Percentiles rank a stretch among this genome's conserved stretches.
phyloP scores from a whole-genome alignment of 2,329 filamentous ascomycete genomes.

The Apiospora rasikravindrae region DNA sequence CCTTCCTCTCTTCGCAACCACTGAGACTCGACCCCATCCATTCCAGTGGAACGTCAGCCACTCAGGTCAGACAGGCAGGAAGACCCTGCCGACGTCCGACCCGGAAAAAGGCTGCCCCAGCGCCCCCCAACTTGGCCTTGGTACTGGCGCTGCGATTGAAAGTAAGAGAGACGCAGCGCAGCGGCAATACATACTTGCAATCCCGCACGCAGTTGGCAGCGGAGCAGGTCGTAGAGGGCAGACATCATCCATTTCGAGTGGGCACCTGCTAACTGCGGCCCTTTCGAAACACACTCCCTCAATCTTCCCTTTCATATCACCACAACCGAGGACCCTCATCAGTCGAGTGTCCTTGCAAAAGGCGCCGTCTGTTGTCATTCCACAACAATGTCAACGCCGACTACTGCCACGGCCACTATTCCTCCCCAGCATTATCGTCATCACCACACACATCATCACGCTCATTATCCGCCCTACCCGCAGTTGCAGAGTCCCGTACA shows the following conservation, averaged over 20 bases:
- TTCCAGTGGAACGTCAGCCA: constrained; percentile 12
- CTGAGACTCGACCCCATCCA: constrained; percentile 9
- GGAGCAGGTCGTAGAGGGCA: constrained; percentile 17
- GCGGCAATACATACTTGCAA: constrained; percentile 6
- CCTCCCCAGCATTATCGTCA: constrained; percentile 69
- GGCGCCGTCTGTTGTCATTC: constrained; percentile 19
- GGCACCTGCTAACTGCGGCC: constrained; percentile 17
- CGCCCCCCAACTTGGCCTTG: not conserved
- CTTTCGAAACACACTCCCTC: constrained; percentile 18
- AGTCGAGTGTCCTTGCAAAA: constrained; percentile 18
- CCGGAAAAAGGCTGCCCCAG: constrained; percentile 15
- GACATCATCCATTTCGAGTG: constrained; percentile 20
- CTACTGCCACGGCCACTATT: constrained; percentile 75
- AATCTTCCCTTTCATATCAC: constrained; percentile 18
- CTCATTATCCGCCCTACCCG: constrained; percentile 40
- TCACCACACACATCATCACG: constrained; percentile 64
- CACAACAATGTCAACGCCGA: constrained; percentile 77
- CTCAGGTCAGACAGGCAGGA: constrained; percentile 2
- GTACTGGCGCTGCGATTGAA: constrained; percentile 2
- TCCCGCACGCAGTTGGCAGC: constrained; percentile 16
- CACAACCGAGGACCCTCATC: constrained; percentile 16
- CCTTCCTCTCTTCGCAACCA: not conserved
- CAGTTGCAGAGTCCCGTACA: constrained; percentile 33
- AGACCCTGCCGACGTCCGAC: constrained; percentile 15
- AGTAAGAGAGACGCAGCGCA: constrained; percentile 7